Evolutionary conservation across 371 early-diverging fungal species (phyloP).

Genomic region (Rhizopus stolonifer): DNA sequence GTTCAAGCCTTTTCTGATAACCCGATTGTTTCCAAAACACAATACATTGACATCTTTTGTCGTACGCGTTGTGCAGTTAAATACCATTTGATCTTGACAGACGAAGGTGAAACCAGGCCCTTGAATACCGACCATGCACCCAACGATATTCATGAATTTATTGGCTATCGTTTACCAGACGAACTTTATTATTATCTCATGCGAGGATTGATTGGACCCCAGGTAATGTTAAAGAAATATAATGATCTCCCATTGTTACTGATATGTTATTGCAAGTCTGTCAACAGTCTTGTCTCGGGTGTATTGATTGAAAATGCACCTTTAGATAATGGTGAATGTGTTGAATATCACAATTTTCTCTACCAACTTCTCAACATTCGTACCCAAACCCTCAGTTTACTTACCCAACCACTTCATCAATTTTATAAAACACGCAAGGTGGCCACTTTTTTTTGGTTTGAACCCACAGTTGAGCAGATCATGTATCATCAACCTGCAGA

Average conservation of each 20-base stretch:
- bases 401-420: conserved; percentile 65
- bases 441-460: conserved; percentile 66
- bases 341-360: conserved; percentile 72
- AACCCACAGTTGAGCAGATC: conserved; percentile 52
- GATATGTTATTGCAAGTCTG: too few species aligned
- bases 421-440: conserved; percentile 70
- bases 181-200: conserved; percentile 73
- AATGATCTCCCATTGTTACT: too few species aligned
- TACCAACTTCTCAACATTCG: conserved; percentile 57
- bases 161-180: conserved; percentile 79
- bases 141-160: conserved; percentile 80
- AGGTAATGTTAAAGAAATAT: conserved; percentile 42
- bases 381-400: conserved; percentile 59
- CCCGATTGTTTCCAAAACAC: conserved; percentile 51
- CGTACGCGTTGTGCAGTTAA: conserved; percentile 73
- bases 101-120: conserved; percentile 72
- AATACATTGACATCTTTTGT: conserved; percentile 73
- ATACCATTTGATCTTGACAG: conserved; percentile 70
- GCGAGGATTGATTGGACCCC: conserved; percentile 70
- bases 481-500: conserved; percentile 43
- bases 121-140: conserved; percentile 68
- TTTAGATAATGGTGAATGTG: conserved; percentile 78
- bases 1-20: conserved; percentile 67
- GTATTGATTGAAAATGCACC: conserved; percentile 73
- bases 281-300: conserved; percentile 70